Conservation (phyloP, 257 asterid species). For the Plantago ovata region DNA sequence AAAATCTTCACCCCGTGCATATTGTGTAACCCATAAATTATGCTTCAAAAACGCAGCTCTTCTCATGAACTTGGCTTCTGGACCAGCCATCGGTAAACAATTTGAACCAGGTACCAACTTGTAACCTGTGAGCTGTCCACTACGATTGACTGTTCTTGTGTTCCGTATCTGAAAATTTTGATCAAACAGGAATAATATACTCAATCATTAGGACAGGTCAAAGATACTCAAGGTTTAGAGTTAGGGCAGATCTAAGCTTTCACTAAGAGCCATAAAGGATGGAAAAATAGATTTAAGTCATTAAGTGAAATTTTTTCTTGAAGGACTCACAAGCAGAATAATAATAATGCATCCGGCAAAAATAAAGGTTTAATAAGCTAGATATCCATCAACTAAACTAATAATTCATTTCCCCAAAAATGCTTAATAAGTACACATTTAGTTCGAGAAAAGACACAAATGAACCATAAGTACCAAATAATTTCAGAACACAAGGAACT, state of each 20-base stretch:
- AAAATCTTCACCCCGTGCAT: conserved; percentile 80
- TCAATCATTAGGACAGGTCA: not conserved
- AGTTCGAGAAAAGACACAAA: not conserved
- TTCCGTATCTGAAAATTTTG: conserved; percentile 59
- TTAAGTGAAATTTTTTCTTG: conserved; percentile 1
- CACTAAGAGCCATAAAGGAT: not conserved
- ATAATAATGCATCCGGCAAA: not conserved
- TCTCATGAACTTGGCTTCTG: conserved; percentile 86
- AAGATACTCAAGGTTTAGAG: not conserved
- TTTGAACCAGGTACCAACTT: conserved; percentile 87
- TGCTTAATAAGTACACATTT: not conserved
- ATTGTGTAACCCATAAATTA: conserved; percentile 92
- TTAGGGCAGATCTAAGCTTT: not conserved
- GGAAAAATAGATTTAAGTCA: not conserved
- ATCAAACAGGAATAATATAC: conserved; percentile 11
- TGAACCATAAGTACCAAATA: not conserved
- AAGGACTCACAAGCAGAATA: too few relatives aligned
- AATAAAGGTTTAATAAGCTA: not conserved
- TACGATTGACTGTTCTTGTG: conserved; percentile 84
- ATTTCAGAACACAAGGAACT: conserved; percentile 21
- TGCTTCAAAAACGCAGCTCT: conserved; percentile 95
- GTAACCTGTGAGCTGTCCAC: conserved; percentile 88
- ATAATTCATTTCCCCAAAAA: too few relatives aligned
- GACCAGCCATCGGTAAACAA: conserved; percentile 86
- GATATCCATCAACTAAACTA: conserved; percentile 1